These are phyloP conservation scores for Fusarium sp. DNA, from an alignment of 2,329 filamentous ascomycete species.

Conservation along the genomic window DNA sequence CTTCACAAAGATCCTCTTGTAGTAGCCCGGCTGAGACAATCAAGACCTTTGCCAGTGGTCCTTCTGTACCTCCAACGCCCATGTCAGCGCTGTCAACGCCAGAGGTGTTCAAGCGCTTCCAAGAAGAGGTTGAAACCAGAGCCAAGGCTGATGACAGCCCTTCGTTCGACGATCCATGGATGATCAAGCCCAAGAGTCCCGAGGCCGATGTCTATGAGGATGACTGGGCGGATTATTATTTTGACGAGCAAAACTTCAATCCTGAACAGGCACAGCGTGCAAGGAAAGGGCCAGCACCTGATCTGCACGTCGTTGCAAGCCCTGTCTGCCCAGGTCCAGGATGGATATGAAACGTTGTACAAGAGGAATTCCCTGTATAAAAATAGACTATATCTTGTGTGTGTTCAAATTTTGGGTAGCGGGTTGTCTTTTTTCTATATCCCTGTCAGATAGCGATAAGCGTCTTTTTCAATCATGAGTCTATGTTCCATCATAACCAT, in stretches of 20 bases:
- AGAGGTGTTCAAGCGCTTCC: slow-evolving; percentile 40
- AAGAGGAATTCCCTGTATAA: slow-evolving; percentile 2
- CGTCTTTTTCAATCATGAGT: slow-evolving; percentile 34
- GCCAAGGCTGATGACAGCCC: slow-evolving; percentile 17
- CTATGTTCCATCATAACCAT: slow-evolving; percentile 31
- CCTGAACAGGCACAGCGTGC: slow-evolving; percentile 15
- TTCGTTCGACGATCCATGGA: slow-evolving; percentile 34
- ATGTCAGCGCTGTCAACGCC: slow-evolving; percentile 44
- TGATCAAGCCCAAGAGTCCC: slow-evolving; percentile 8
- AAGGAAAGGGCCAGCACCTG: slow-evolving; percentile 12
- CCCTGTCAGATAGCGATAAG: slow-evolving; percentile 31
- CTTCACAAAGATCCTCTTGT: slow-evolving; percentile 22
- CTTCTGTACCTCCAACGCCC: slow-evolving; percentile 32
- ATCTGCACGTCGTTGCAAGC: slow-evolving; percentile 36
- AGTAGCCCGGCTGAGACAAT: slow-evolving; percentile 25
- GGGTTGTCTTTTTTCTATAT: slow-evolving; percentile 32
- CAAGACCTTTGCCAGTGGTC: slow-evolving; percentile 14
- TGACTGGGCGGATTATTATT: slow-evolving; percentile 53
- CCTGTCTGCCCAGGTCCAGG: slow-evolving; percentile 43
- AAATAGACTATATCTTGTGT: slow-evolving; percentile 20
- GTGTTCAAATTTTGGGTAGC: slow-evolving; percentile 28
- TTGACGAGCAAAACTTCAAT: slow-evolving; percentile 47
- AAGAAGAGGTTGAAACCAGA: slow-evolving; percentile 25
- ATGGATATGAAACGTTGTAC: slow-evolving; percentile 40
- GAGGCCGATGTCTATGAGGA: slow-evolving; percentile 45